phyloP scores from a whole-genome alignment of 768 basidiomycete species.

The Stropharia rugosoannulata region DNA sequence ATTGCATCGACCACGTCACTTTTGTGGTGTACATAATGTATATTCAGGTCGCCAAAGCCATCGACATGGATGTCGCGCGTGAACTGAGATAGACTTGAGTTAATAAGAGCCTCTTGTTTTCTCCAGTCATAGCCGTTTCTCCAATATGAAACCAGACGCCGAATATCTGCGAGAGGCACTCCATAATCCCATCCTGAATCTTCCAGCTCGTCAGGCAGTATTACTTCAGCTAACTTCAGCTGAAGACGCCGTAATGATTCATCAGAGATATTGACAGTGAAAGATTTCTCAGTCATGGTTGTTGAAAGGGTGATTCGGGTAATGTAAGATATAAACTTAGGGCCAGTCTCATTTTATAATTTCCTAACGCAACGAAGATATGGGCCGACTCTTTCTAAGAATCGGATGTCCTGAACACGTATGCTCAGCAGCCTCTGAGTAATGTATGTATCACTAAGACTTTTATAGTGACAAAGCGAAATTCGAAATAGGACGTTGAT shows the following conservation, averaged over 20 bases:
- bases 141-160: slow-evolving; percentile 48
- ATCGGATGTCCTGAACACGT: too few species aligned
- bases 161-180: slow-evolving; percentile 45
- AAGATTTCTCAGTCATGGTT: slow-evolving; percentile 32
- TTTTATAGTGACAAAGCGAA: too few species aligned
- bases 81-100: slow-evolving; percentile 53
- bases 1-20: slow-evolving; percentile 46
- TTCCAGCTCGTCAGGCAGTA: slow-evolving; percentile 59
- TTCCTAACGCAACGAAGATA: too few species aligned
- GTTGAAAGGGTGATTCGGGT: too few species aligned
- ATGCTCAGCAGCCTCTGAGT: too few species aligned
- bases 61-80: slow-evolving; percentile 50
- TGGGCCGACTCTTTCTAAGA: too few species aligned
- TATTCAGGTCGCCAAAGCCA: slow-evolving; percentile 40
- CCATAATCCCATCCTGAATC: slow-evolving; percentile 53
- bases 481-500: too few species aligned
- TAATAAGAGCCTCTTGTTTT: slow-evolving; percentile 47
- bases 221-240: slow-evolving; percentile 44
- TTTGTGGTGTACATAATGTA: slow-evolving; percentile 60
- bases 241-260: slow-evolving; percentile 37
- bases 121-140: slow-evolving; percentile 55
- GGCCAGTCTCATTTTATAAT: too few species aligned
- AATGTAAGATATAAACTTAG: too few species aligned
- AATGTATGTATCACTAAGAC: too few species aligned
- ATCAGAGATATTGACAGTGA: slow-evolving; percentile 48